These are phyloP conservation scores for Endotrypanum monterogeii DNA, from an alignment of 208 protist species.

Conservation along the genomic window DNA sequence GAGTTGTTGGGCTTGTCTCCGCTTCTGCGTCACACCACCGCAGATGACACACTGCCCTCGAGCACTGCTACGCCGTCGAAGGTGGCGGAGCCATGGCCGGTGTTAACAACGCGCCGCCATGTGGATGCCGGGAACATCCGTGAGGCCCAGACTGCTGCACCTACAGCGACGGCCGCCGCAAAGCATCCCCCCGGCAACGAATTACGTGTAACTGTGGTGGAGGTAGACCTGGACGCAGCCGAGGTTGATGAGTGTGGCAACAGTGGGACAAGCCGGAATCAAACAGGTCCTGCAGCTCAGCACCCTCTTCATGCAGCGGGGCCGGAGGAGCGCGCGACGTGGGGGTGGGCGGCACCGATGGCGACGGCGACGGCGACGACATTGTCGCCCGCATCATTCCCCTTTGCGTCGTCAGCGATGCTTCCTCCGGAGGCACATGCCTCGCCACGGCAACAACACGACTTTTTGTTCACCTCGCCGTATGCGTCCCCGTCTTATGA, in stretches of 20 bases:
- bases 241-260: neutral
- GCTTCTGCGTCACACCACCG: neutral
- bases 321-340: neutral
- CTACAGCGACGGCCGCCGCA: neutral
- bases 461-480: neutral
- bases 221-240: slow-evolving; percentile 24
- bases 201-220: slow-evolving; percentile 6
- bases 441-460: neutral
- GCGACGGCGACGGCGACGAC: neutral
- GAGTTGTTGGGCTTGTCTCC: slow-evolving; percentile 14
- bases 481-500: slow-evolving; percentile 5
- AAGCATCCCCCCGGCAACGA: neutral
- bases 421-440: neutral
- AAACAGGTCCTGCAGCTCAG: neutral
- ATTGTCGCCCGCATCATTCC: neutral
- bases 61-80: neutral
- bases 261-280: neutral
- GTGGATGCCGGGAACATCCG: slow-evolving; percentile 6
- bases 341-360: neutral
- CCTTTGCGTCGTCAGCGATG: neutral
- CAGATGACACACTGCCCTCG: slow-evolving; percentile 10
- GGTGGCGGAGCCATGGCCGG: slow-evolving; percentile 4
- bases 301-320: neutral
- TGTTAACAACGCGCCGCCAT: neutral
- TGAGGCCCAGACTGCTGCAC: neutral